A percentile compares a stretch with the other conserved stretches of the same genome.
Conservation (phyloP, 768 basidiomycete genomes). For the Termitomyces titanicus region DNA sequence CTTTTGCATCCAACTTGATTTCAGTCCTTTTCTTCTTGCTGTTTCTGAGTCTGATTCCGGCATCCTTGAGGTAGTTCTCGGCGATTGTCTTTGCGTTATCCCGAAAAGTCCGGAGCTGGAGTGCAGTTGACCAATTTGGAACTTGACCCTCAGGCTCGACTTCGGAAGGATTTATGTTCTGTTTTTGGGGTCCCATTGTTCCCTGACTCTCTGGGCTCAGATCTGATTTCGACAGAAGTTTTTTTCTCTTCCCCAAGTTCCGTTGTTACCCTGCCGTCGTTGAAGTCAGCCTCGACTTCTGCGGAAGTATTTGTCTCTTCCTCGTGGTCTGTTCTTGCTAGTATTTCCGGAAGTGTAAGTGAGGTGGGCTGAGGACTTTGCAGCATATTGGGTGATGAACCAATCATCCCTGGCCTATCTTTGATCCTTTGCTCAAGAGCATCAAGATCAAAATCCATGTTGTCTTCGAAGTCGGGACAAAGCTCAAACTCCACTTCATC, state of each 20-base stretch:
- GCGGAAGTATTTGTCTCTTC: too few relatives aligned
- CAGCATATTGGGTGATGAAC: not conserved
- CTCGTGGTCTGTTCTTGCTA: not conserved
- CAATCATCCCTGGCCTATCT: not conserved
- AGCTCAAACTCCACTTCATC: not conserved
- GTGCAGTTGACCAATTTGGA: slow-evolving; percentile 2
- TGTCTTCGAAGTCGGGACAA: not conserved
- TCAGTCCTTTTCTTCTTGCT: not conserved
- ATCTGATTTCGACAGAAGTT: too few relatives aligned
- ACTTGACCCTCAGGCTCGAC: not conserved
- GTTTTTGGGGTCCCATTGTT: too few relatives aligned
- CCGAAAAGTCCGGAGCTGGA: slow-evolving; percentile 4
- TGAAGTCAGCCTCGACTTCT: too few relatives aligned
- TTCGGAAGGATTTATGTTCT: not conserved
- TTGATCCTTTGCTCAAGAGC: slow-evolving; percentile 1
- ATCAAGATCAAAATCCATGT: not conserved
- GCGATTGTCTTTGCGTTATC: slow-evolving; percentile 7
- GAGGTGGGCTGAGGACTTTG: not conserved
- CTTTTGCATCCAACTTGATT: not conserved
- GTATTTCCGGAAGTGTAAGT: not conserved
- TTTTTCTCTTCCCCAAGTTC: not conserved
- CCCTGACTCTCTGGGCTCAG: too few relatives aligned
- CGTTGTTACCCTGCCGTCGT: too few relatives aligned
- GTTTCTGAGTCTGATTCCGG: not conserved
- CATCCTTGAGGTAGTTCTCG: slow-evolving; percentile 2